Base-by-base conservation (phyloP, 2,329 filamentous ascomycete genomes). In the Colletotrichum orbiculare region DNA sequence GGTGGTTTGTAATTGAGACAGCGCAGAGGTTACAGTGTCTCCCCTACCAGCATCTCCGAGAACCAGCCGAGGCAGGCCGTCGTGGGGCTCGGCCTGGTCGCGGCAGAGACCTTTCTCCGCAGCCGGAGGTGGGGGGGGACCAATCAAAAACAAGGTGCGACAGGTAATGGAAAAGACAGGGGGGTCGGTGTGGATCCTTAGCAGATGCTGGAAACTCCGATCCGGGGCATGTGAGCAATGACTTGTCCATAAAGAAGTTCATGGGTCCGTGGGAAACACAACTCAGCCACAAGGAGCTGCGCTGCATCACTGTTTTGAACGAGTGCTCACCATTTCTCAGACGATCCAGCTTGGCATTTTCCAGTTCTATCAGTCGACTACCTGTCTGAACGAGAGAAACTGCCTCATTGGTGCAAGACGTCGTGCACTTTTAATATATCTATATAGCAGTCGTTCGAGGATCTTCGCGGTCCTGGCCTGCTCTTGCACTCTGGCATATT, bases 51-150 rank as follows among this genome's bases (percentile, higher is more conserved):
- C 48, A 42, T 53, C 63, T 63, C 58, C 63, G 52, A 66, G 43
- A 62, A 66, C 46, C 62, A 63, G 37, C 63, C 63, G 63, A 66
- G 63, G 63, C 63, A 57, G 63, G 52, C 53, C 58, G 58, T 52
- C 61, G 61, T 55, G 56, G 50, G 63, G 52, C 42, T 66, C 52
- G 37, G 57, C 58, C 41, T 54, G 47, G 39, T 50, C 48, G 39
- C 59, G 59, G 59, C 55, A 45, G 41, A 50, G 50, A 17, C 17
- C 45, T 66, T 63, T 66, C 63, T 66, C 63, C 63, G 63, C 58
- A 57, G 58, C 63, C 63, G 63, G 58, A 62, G 59, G 63, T 52
- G 63, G 63, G 63, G 63, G 39, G 15, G 15, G 25, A 12, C 63
- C 58, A 63, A 66, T 66, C 25, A 63, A 8, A 62, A 37, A 4